Base-by-base conservation (phyloP, 2,329 filamentous ascomycete species). In the Aspergillus sergii region DNA sequence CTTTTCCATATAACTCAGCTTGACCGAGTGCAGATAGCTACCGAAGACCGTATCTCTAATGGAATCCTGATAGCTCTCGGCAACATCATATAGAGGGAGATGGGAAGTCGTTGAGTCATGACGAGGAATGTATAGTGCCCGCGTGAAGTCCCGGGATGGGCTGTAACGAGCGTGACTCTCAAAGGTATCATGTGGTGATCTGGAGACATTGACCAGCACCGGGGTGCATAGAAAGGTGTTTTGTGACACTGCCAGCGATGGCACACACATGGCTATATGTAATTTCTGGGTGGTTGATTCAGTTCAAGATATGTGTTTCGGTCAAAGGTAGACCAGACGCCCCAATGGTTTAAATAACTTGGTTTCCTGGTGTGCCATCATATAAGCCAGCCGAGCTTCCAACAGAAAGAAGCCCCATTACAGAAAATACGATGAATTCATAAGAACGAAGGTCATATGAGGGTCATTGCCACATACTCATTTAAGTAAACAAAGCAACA, bases 51-150 rank as follows among this genome's bases (percentile, higher is more conserved):
- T 39, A 14, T 45, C 62, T 30, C 34, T 6, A n/a, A 55, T 41
- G 12, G 39, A 34, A 11, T 60, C n/a, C 11, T 32, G 12, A 32
- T 64, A 61, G 4, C n/a, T 30, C 10, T 58, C 39, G 9, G 43
- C 53, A 28, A 58, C 48, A 53, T 64, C 39, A 21, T 60, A 61
- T 7, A 64, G 16, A 4, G 62, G 62, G 19, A 64, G 54, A 39
- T 60, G 58, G n/a, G 30, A 21, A 10, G 58, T 64, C 9, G 19
- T 48, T 19, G 53, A 54, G 53, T 61, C 45, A 28, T 64, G 62
- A 12, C 58, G 62, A 21, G 62, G 58, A 9, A 64, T 58, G 51
- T 64, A 64, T 21, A 64, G 34, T 5, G 56, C 58, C 19, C 58
- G 58, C 6, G 36, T 60, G 58, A 64, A 58, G n/a, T 60, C 16